phyloP scores from a whole-genome alignment of 2,329 filamentous ascomycete genomes.

The Pseudohalonectria lignicola region DNA sequence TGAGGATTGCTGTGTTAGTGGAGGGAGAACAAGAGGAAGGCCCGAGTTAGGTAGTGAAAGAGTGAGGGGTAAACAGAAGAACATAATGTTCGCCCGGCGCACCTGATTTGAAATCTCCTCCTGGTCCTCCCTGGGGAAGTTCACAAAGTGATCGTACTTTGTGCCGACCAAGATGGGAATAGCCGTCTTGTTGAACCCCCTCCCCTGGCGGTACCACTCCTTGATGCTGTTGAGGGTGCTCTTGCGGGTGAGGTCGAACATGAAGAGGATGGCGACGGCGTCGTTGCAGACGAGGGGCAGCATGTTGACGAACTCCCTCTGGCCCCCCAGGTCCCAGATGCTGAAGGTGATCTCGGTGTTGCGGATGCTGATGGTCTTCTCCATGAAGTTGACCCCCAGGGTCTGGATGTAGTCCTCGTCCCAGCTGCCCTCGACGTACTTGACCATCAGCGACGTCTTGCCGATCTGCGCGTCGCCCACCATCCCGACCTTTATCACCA shows the following conservation, averaged over 20 bases:
- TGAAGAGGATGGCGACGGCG: conserved; percentile 95
- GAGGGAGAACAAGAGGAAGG: no score
- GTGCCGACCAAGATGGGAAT: conserved; percentile 96
- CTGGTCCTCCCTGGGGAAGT: conserved; percentile 93
- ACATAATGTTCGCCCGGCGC: conserved; percentile 10
- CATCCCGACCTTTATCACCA: conserved; percentile 99
- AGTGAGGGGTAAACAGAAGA: no score
- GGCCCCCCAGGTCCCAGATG: conserved; percentile 96
- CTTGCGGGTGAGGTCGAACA: conserved; percentile 98
- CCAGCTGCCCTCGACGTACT: conserved; percentile 98
- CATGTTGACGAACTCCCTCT: conserved; percentile 99
- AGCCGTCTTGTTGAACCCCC: conserved; percentile 99
- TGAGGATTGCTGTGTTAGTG: conserved; percentile 22
- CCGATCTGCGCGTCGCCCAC: conserved; percentile 98
- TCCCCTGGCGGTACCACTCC: conserved; percentile 96
- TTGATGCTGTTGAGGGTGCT: conserved; percentile 99
- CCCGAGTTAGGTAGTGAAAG: no score
- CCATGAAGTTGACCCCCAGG: conserved; percentile 98
- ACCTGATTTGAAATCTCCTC: conserved; percentile 98
- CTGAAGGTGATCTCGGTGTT: conserved; percentile 99
- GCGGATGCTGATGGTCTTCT: conserved; percentile 98
- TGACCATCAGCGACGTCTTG: conserved; percentile 98
- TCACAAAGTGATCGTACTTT: conserved; percentile 99
- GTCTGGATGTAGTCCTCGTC: conserved; percentile 99
- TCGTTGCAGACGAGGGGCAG: conserved; percentile 98